These are phyloP conservation scores for Metarhizium guizhouense DNA, from an alignment of 2,329 filamentous ascomycete genomes.

Conservation along the genomic window DNA sequence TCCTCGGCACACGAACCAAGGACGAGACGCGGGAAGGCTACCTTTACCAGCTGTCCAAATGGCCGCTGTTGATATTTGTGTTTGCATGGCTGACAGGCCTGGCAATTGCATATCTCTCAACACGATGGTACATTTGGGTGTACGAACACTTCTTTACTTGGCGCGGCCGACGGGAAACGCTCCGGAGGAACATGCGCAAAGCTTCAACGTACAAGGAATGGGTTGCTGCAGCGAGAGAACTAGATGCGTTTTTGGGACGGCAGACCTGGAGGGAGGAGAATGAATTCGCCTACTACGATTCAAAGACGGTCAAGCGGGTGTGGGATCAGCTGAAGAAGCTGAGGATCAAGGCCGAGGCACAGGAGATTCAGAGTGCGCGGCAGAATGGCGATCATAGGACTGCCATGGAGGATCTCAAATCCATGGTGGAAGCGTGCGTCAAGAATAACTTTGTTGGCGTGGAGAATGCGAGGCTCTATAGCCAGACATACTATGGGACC, in stretches of 20 bases:
- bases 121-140: slow-evolving; percentile 78
- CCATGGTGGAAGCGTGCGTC: slow-evolving; percentile 77
- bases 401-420: slow-evolving; percentile 66
- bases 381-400: slow-evolving; percentile 26
- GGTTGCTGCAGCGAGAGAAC: slow-evolving; percentile 66
- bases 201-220: slow-evolving; percentile 75
- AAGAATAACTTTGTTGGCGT: slow-evolving; percentile 97
- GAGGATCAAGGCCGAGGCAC: slow-evolving; percentile 49
- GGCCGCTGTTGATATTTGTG: slow-evolving; percentile 77
- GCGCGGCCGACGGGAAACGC: slow-evolving; percentile 65
- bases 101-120: slow-evolving; percentile 63
- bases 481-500: slow-evolving; percentile 96
- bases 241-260: slow-evolving; percentile 77
- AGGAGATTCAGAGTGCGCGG: slow-evolving; percentile 32
- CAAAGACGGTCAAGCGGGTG: slow-evolving; percentile 69
- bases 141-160: slow-evolving; percentile 92
- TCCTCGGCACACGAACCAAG: slow-evolving; percentile 52
- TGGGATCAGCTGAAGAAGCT: slow-evolving; percentile 64
- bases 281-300: slow-evolving; percentile 79
- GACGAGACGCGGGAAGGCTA: slow-evolving; percentile 95
- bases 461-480: slow-evolving; percentile 91
- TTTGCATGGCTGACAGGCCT: slow-evolving; percentile 72
- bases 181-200: slow-evolving; percentile 62
- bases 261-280: slow-evolving; percentile 72
- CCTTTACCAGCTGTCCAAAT: slow-evolving; percentile 81